Evolutionary conservation across 2,329 filamentous ascomycete genomes (phyloP).

Genomic region (Paracoccidioides brasiliensis): DNA sequence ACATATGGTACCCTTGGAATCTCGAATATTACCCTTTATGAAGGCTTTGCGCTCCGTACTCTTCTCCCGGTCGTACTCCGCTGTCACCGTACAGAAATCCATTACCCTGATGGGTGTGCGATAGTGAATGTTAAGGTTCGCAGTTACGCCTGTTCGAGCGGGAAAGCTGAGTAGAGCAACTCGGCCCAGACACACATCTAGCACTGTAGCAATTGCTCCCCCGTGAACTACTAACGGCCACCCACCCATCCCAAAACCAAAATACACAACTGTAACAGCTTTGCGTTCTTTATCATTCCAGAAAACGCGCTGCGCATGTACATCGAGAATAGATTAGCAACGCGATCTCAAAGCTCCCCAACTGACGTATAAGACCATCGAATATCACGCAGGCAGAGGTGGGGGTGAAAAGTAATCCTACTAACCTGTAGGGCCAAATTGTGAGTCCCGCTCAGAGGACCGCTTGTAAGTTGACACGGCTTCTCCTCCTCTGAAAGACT

Average conservation of each 20-base stretch:
- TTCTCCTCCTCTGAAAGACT: slow-evolving; percentile 25
- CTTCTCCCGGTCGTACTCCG: slow-evolving; percentile 29
- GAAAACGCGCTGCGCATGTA: slow-evolving; percentile 46
- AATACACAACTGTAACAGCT: slow-evolving; percentile 50
- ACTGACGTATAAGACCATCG: not conserved
- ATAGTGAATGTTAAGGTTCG: slow-evolving; percentile 50
- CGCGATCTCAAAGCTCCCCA: not conserved
- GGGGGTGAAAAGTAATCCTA: slow-evolving; percentile 5
- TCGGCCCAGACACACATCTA: slow-evolving; percentile 57
- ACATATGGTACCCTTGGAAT: slow-evolving; percentile 40
- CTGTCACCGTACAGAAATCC: slow-evolving; percentile 49
- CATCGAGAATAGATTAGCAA: not conserved
- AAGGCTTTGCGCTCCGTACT: slow-evolving; percentile 29
- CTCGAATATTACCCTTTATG: slow-evolving; percentile 23
- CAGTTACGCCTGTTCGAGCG: slow-evolving; percentile 41
- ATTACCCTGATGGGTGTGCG: slow-evolving; percentile 46
- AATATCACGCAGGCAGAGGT: slow-evolving; percentile 1
- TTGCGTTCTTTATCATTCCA: slow-evolving; percentile 47
- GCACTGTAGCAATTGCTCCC: slow-evolving; percentile 52
- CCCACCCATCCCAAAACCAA: slow-evolving; percentile 51
- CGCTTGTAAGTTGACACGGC: slow-evolving; percentile 24
- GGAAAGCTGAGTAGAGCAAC: slow-evolving; percentile 42
- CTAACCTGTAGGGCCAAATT: slow-evolving; percentile 30
- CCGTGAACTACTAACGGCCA: slow-evolving; percentile 64
- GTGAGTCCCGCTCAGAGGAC: slow-evolving; percentile 27